Conservation (phyloP, 768 basidiomycete species). For the Russula emetica region DNA sequence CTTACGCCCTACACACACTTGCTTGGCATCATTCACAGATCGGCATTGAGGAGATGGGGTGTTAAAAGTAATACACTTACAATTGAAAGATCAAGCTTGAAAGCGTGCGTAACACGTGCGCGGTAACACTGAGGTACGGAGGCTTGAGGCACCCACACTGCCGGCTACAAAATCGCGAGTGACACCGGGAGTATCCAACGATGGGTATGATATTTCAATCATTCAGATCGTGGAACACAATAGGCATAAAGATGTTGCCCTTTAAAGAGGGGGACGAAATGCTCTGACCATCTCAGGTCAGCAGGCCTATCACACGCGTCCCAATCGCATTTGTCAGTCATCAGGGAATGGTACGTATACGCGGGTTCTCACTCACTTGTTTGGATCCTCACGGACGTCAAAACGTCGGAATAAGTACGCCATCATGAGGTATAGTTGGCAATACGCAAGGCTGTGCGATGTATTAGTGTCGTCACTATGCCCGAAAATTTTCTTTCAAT, state of each 20-base stretch:
- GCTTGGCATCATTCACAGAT: no score
- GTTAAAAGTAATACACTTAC: no score
- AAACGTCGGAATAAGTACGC: constrained; percentile 29
- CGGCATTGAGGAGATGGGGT: no score
- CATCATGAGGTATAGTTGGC: constrained; percentile 27
- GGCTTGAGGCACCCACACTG: no score
- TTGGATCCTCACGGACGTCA: constrained; percentile 21
- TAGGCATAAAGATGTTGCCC: constrained; percentile 21
- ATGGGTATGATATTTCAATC: neutral
- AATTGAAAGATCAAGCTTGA: no score
- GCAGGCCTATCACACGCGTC: constrained; percentile 4
- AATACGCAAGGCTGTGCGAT: constrained; percentile 25
- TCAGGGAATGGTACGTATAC: neutral
- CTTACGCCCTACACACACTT: no score
- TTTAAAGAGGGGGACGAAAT: constrained; percentile 18
- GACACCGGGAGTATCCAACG: no score
- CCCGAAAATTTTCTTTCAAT: no score
- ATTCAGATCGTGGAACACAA: constrained; percentile 18
- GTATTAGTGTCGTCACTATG: neutral
- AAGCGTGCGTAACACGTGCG: no score
- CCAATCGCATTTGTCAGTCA: neutral
- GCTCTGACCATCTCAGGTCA: constrained; percentile 18
- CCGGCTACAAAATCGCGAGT: no score
- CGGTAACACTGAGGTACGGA: no score
- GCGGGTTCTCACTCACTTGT: constrained; percentile 1